A percentile compares a stretch with the other conserved stretches of the same genome.
These are phyloP conservation scores for Penicillium odoratum DNA, from an alignment of 495 filamentous ascomycete species.

Conservation along the genomic window DNA sequence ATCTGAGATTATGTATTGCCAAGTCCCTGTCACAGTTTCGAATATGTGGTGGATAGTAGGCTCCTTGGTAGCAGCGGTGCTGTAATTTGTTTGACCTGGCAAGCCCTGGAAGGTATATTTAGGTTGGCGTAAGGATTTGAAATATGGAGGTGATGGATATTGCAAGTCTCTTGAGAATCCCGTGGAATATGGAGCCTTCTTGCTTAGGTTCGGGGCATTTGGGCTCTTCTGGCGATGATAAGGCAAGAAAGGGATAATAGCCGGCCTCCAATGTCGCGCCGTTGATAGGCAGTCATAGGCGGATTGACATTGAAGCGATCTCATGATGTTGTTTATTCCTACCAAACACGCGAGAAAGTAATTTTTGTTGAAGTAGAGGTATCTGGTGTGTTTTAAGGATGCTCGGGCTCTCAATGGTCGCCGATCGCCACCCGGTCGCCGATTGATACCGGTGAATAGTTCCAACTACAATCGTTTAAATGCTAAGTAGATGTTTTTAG, in stretches of 20 bases:
- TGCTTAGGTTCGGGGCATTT: background rate
- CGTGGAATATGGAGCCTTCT: background rate
- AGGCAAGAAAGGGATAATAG: background rate
- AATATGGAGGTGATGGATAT: background rate
- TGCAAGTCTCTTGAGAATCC: background rate
- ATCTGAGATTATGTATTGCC: constrained; percentile 62
- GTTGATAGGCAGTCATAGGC: background rate
- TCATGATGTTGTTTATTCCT: background rate
- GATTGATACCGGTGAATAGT: constrained; percentile 4
- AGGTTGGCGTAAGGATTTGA: background rate
- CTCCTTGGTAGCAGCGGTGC: constrained; percentile 15
- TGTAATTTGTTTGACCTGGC: background rate
- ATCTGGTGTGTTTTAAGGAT: background rate
- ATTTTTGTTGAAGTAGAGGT: background rate
- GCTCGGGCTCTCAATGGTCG: constrained; percentile 17
- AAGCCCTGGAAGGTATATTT: background rate
- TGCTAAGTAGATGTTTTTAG: too few relatives aligned
- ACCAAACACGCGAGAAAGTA: background rate
- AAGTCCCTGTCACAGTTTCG: constrained; percentile 51
- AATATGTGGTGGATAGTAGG: constrained; percentile 46
- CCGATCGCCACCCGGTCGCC: constrained; percentile 18
- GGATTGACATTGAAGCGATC: background rate
- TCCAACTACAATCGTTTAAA: background rate
- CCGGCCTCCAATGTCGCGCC: background rate
- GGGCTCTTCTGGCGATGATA: background rate